phyloP scores from a whole-genome alignment of 140 eudicot genomes.

The Cichorium intybus region DNA sequence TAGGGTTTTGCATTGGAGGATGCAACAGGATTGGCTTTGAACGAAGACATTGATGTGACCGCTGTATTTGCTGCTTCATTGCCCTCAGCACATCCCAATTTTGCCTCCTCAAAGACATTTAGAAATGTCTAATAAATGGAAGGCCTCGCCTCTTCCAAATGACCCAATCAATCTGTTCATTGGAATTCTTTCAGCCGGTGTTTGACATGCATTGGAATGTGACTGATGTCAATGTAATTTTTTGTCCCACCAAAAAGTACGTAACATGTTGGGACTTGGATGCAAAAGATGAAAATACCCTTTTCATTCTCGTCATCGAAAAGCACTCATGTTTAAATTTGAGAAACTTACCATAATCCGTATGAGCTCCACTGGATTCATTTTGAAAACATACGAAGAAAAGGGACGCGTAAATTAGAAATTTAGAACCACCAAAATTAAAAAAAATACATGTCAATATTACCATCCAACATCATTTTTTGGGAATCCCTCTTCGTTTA shows the following conservation, averaged over 20 bases:
- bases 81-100: constrained; percentile 90
- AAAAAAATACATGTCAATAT: not conserved
- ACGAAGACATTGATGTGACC: constrained; percentile 72
- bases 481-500: constrained; percentile 36
- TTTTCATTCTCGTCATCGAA: no score
- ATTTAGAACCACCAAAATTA: not conserved
- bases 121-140: constrained; percentile 66
- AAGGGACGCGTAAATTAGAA: not conserved
- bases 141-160: constrained; percentile 71
- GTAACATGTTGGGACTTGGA: no score
- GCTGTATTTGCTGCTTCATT: constrained; percentile 82
- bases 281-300: no score
- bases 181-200: constrained; percentile 95
- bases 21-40: constrained; percentile 60
- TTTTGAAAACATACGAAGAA: constrained; percentile 24
- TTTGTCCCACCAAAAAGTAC: no score
- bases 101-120: constrained; percentile 71
- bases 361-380: constrained; percentile 90
- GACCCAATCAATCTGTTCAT: constrained; percentile 69
- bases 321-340: constrained; percentile 5
- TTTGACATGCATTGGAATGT: no score
- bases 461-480: constrained; percentile 82
- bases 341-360: constrained; percentile 73
- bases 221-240: no score
- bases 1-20: constrained; percentile 80